Evolutionary conservation across 192 early-diverging fungal species (phyloP).

Genomic region (Linnemannia elongata): DNA sequence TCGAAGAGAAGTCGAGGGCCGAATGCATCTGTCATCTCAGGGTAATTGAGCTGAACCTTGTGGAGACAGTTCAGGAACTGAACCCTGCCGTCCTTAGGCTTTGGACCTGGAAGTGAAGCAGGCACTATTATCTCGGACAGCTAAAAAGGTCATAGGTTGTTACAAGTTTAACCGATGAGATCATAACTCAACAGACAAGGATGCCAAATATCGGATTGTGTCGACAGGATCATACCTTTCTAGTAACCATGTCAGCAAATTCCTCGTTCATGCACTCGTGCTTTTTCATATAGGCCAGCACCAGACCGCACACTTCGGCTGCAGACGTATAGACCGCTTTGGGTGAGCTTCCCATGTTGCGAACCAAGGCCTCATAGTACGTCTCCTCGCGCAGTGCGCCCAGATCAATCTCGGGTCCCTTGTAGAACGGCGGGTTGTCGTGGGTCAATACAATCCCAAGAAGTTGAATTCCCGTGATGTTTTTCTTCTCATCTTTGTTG

Average conservation of each 20-base stretch:
- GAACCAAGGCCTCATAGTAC: conserved; percentile 61
- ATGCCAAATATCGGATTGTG: background rate
- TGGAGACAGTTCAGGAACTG: conserved; percentile 58
- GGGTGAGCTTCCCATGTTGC: conserved; percentile 55
- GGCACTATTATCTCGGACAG: conserved; percentile 11
- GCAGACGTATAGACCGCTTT: conserved; percentile 61
- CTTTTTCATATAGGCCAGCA: conserved; percentile 56
- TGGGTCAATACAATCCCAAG: conserved; percentile 69
- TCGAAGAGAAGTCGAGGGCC: conserved; percentile 62
- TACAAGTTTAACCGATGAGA: background rate
- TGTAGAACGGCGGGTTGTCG: conserved; percentile 61
- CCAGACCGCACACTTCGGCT: conserved; percentile 67
- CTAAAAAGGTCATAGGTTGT: background rate
- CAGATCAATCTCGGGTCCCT: conserved; percentile 55
- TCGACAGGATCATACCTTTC: conserved; percentile 25
- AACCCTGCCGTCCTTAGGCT: conserved; percentile 4
- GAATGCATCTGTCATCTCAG: conserved; percentile 50
- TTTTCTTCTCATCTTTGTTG: conserved; percentile 59
- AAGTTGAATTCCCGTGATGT: conserved; percentile 72
- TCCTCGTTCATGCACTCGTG: conserved; percentile 25
- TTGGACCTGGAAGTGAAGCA: background rate
- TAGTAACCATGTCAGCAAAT: conserved; percentile 48
- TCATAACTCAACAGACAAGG: background rate
- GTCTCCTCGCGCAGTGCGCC: conserved; percentile 49
- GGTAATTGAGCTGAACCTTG: conserved; percentile 60